Percentiles rank a stretch among this genome's conserved stretches.
phyloP scores from a whole-genome alignment of 148 eudicot species.

The Chenopodium suecicum region DNA sequence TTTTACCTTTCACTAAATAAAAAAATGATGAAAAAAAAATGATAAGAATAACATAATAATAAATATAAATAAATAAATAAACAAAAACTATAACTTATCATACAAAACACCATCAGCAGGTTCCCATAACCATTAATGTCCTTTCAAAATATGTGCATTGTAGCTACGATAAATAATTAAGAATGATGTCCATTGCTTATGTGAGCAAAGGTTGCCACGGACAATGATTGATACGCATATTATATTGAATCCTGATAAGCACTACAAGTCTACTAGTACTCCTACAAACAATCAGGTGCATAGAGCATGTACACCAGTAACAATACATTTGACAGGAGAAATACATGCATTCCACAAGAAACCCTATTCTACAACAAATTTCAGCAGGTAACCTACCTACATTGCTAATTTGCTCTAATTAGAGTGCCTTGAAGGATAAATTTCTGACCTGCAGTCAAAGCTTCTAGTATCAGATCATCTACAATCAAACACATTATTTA shows the following conservation, averaged over 20 bases:
- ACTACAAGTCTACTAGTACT: neutral
- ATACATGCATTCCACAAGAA: neutral
- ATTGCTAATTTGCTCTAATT: neutral
- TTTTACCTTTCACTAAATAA: too few species aligned
- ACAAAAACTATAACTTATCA: too few species aligned
- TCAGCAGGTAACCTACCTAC: neutral
- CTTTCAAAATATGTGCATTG: too few species aligned
- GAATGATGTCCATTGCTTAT: neutral
- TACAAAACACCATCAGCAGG: neutral
- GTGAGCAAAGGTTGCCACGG: neutral
- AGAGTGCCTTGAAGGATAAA: too few species aligned
- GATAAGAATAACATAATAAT: too few species aligned
- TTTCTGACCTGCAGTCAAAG: too few species aligned
- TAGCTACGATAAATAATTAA: too few species aligned
- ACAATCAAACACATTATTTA: neutral
- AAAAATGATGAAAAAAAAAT: too few species aligned
- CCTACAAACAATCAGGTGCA: neutral
- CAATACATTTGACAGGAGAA: neutral
- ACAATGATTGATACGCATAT: too few species aligned
- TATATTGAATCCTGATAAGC: neutral
- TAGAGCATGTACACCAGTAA: neutral
- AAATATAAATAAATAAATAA: too few species aligned
- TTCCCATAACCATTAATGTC: too few species aligned
- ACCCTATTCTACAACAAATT: conserved; percentile 13
- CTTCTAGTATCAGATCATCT: neutral